Conservation (phyloP, 768 basidiomycete species). For the Pholiota molesta region DNA sequence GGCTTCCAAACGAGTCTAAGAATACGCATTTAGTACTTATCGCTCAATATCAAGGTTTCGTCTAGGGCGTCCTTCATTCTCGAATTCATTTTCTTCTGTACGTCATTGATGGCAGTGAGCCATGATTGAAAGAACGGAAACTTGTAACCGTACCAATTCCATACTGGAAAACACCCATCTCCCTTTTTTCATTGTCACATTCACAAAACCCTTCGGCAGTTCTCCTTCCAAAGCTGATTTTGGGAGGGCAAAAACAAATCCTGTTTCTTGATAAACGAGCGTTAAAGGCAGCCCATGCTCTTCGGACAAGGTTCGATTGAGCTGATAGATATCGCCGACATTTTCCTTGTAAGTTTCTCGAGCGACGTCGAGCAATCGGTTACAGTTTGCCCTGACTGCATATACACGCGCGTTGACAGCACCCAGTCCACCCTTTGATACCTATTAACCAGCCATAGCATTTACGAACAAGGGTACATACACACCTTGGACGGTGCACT, state of each 20-base stretch:
- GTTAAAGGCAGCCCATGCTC: constrained; percentile 66
- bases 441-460: neutral
- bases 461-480: neutral
- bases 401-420: constrained; percentile 85
- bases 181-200: constrained; percentile 65
- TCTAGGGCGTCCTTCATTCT: constrained; percentile 91
- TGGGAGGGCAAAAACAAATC: constrained; percentile 74
- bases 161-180: constrained; percentile 79
- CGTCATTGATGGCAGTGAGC: neutral
- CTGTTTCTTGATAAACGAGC: constrained; percentile 70
- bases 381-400: constrained; percentile 85
- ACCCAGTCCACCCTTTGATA: constrained; percentile 63
- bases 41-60: constrained; percentile 85
- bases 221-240: constrained; percentile 67
- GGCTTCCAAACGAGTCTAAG: neutral
- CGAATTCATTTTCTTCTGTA: constrained; percentile 84
- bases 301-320: constrained; percentile 61
- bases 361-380: constrained; percentile 89
- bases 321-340: constrained; percentile 79
- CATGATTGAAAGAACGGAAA: neutral
- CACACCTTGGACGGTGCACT: constrained; percentile 59
- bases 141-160: constrained; percentile 65
- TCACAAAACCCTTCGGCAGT: constrained; percentile 73
- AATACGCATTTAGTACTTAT: constrained; percentile 48
- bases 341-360: constrained; percentile 95